These are phyloP conservation scores for Leccinum incarnatum DNA, from an alignment of 768 basidiomycete species.

Conservation along the genomic window DNA sequence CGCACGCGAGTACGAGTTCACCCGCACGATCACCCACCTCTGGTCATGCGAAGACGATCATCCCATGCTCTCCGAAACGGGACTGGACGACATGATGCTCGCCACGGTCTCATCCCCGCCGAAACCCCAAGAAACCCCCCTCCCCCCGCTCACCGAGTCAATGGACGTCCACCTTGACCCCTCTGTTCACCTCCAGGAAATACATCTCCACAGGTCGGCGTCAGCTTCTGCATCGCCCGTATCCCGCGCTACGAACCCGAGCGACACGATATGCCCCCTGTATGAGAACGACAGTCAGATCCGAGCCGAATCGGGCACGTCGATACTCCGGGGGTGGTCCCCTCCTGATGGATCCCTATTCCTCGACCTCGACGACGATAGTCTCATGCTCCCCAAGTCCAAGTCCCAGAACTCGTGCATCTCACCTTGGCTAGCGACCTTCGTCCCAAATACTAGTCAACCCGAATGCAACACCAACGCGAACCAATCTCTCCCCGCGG, in stretches of 20 bases:
- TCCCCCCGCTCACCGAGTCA: not conserved
- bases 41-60: slow-evolving; percentile 19
- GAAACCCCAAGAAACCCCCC: slow-evolving; percentile 4
- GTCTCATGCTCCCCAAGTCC: slow-evolving; percentile 10
- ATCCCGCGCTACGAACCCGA: not conserved
- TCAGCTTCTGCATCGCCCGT: not conserved
- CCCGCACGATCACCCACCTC: slow-evolving; percentile 20
- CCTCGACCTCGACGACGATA: slow-evolving; percentile 24
- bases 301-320: not conserved
- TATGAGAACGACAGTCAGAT: not conserved
- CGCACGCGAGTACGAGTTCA: slow-evolving; percentile 29
- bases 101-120: slow-evolving; percentile 6
- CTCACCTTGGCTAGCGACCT: slow-evolving; percentile 8
- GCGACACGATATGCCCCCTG: not conserved
- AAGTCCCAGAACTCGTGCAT: not conserved
- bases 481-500: not conserved
- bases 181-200: not conserved
- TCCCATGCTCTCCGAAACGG: slow-evolving; percentile 3
- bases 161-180: not conserved
- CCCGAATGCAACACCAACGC: not conserved
- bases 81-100: slow-evolving; percentile 19
- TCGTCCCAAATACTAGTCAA: not conserved
- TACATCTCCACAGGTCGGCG: not conserved
- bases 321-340: slow-evolving; percentile 24
- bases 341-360: slow-evolving; percentile 26